Evolutionary conservation across 805 yeast species (phyloP), one percentile per base, ranked within the genome.

Genomic region (Limtongia smithiae): DNA sequence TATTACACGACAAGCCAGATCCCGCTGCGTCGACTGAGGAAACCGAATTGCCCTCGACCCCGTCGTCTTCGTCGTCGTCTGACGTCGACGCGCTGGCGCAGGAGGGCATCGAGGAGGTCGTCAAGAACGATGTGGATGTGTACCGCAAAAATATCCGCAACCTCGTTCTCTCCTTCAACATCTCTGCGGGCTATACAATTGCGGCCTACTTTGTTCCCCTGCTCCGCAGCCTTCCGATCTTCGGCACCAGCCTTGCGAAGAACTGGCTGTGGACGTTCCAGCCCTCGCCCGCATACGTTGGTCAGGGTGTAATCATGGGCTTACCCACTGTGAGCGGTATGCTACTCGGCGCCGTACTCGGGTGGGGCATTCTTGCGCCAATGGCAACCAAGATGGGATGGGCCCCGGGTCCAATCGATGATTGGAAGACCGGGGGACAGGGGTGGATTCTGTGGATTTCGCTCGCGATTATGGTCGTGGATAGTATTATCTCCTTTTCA

Each of bases 251-350:
- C 38, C 68, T 87, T 17, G 85, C 95, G 0, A 61, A 68, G 18
- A 67, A 73, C 15, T 85, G 86, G 67, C 73, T 85, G 39, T 86
- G 97, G 93, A 82, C 84, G 51, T 77, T 93, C 51, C 96, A 93
- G 65, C 96, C 96, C 0, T 88, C 96, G 0, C 98, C 98, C 0
- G 97, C 97, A 0, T 91, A 91, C 64, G 77, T 93, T 31, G 98
- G 98, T 2, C 98, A 91, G 67, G 98, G 98, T 3, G 88, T 93
- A 35, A 91, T 91, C 49, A 91, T 91, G 98, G 98, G 98, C 0
- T 70, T 89, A 6, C 86, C 90, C 1, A 89, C 97, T 0, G 94
- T 89, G 0, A 75, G 87, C 8, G 85, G 89, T 55, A 91, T 91
- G 98, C 68, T 91, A 36, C 76, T 88, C 58, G 98, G 98, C 2